Conservation (phyloP, 2,329 filamentous ascomycete species). For the Arthrobotrys sinensis region DNA sequence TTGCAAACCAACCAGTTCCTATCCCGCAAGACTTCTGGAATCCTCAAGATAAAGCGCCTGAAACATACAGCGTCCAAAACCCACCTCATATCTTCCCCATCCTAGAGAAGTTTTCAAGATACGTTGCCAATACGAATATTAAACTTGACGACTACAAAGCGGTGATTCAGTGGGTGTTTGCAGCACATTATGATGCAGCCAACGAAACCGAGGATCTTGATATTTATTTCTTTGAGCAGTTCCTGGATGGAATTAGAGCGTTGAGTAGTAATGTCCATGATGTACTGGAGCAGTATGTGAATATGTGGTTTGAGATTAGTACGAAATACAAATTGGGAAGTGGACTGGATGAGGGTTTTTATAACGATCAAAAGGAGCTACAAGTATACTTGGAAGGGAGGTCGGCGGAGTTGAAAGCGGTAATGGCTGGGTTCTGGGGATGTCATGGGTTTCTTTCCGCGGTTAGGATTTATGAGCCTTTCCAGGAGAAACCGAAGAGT, state of each 20-base stretch:
- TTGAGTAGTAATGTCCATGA: slow-evolving; percentile 1
- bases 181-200: not conserved
- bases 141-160: not conserved
- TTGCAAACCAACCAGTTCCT: slow-evolving; percentile 11
- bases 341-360: slow-evolving; percentile 24
- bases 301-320: slow-evolving; percentile 20
- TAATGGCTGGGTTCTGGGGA: slow-evolving; percentile 2
- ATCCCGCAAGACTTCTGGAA: slow-evolving; percentile 37
- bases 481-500: not conserved
- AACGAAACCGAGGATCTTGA: slow-evolving; percentile 16
- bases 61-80: not conserved
- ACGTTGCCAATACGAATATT: not conserved
- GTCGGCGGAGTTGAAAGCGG: slow-evolving; percentile 5
- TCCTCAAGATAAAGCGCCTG: slow-evolving; percentile 16
- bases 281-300: slow-evolving; percentile 5
- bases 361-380: slow-evolving; percentile 19
- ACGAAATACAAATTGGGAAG: slow-evolving; percentile 2
- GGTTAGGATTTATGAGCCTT: slow-evolving; percentile 13
- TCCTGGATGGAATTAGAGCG: slow-evolving; percentile 1
- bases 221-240: slow-evolving; percentile 29
- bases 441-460: not conserved
- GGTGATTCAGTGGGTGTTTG: slow-evolving; percentile 23
- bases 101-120: slow-evolving; percentile 9
- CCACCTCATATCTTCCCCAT: slow-evolving; percentile 17
- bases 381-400: slow-evolving; percentile 32